Evolutionary conservation across 2,329 filamentous ascomycete species (phyloP), one percentile per base, ranked within the genome.

Genomic region (Fusarium zealandicum): DNA sequence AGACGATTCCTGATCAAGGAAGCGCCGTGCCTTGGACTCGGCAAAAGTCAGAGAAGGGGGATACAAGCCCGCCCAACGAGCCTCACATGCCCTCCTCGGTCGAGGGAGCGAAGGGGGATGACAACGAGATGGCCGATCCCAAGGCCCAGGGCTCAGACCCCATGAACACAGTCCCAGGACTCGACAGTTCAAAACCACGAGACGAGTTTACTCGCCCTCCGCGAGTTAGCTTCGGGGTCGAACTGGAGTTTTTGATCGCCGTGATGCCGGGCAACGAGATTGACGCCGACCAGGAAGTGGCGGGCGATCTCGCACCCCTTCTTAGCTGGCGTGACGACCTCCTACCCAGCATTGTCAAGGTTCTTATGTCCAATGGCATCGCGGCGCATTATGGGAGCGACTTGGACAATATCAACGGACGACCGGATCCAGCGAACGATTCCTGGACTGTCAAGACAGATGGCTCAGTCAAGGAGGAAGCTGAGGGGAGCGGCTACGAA

Each of bases 221-320:
- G 9, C 53, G 51, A 9, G 32, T 59, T 9, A 60, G 61, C 37
- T 69, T 63, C 25, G 65, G 66, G 2, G 54, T 62, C 13, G 63
- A 63, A 45, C 22, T 61, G 16, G 66, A 59, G 31, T 67, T 59
- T 16, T 36, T 64, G n/a, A 40, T 53, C 45, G 59, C 42, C 51
- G 20, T 20, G 20, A 20, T 20, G 20, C 20, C 20, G 20, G 20
- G 20, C 20, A 20, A 20, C 20, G 20, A 20, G 20, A 20, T 20
- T 20, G 20, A 20, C 20, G 20, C 20, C 6, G 20, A 20, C 20
- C 4, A 20, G 20, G 6, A 20, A 20, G 6, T 20, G 6, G 20
- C 20, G 4, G 4, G 6, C 20, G 20, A 20, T 6, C 20, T 20
- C 20, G 20, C 20, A 20, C 20, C 20, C 20, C 20, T 20, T 20